phyloP scores from a whole-genome alignment of 495 filamentous ascomycete genomes.

The Trichoderma gamsii region DNA sequence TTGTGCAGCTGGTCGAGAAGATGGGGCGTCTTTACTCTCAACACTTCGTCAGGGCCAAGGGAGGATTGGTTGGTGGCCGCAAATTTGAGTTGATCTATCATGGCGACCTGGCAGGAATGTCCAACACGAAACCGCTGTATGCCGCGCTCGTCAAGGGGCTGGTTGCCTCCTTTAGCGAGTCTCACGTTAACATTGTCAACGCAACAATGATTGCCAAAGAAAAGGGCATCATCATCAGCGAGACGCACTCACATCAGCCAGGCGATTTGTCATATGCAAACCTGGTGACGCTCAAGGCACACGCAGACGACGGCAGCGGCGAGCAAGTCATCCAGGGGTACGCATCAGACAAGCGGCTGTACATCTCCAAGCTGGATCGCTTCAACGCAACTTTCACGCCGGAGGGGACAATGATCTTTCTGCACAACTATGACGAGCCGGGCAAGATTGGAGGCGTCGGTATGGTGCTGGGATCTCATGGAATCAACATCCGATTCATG shows the following conservation, averaged over 20 bases:
- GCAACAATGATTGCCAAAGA: slow-evolving; percentile 61
- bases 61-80: slow-evolving; percentile 39
- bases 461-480: slow-evolving; percentile 51
- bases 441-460: slow-evolving; percentile 71
- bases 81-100: slow-evolving; percentile 65
- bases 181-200: slow-evolving; percentile 59
- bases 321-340: slow-evolving; percentile 61
- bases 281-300: slow-evolving; percentile 50
- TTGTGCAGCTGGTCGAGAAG: slow-evolving; percentile 60
- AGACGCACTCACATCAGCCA: slow-evolving; percentile 51
- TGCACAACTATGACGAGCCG: slow-evolving; percentile 65
- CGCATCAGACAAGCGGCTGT: slow-evolving; percentile 49
- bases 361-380: slow-evolving; percentile 58
- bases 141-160: slow-evolving; percentile 66
- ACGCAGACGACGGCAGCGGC: slow-evolving; percentile 22
- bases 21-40: slow-evolving; percentile 67
- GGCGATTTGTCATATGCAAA: slow-evolving; percentile 49
- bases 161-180: slow-evolving; percentile 50
- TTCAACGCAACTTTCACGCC: slow-evolving; percentile 60
- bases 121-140: slow-evolving; percentile 63
- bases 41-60: slow-evolving; percentile 45
- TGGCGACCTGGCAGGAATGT: slow-evolving; percentile 55
- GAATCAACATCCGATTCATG: slow-evolving; percentile 68
- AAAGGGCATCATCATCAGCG: slow-evolving; percentile 62
- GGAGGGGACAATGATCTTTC: slow-evolving; percentile 56